Evolutionary conservation across 2,329 filamentous ascomycete genomes (phyloP).

Genomic region (Colletotrichum spinosum): DNA sequence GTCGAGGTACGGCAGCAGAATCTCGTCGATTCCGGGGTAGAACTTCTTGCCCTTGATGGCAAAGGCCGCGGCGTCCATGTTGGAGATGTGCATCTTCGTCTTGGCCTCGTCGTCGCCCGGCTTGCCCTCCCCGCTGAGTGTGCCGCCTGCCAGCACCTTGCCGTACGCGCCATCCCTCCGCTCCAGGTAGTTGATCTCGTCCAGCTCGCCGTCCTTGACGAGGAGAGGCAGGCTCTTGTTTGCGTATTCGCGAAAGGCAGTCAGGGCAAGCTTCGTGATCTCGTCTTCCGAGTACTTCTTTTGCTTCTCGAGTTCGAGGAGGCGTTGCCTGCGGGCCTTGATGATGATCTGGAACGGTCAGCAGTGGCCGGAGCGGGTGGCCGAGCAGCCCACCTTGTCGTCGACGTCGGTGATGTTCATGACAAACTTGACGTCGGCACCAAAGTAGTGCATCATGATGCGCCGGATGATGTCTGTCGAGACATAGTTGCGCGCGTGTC

Average conservation of each 20-base stretch:
- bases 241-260: constrained; percentile 68
- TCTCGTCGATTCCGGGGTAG: constrained; percentile 69
- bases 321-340: constrained; percentile 78
- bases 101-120: constrained; percentile 86
- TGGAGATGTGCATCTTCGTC: constrained; percentile 87
- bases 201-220: constrained; percentile 54
- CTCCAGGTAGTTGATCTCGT: constrained; percentile 61
- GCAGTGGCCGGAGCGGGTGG: neutral
- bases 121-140: constrained; percentile 67
- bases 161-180: constrained; percentile 66
- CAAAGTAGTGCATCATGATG: constrained; percentile 85
- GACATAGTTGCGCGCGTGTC: constrained; percentile 91
- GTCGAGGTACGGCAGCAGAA: constrained; percentile 87
- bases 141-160: constrained; percentile 65
- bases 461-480: constrained; percentile 89
- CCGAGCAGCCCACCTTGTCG: constrained; percentile 67
- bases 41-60: constrained; percentile 62
- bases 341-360: constrained; percentile 62
- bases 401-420: constrained; percentile 94
- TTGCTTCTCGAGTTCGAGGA: constrained; percentile 82
- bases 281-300: constrained; percentile 68
- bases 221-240: constrained; percentile 66
- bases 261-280: constrained; percentile 58
- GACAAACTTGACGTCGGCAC: constrained; percentile 85
- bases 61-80: constrained; percentile 63